Evolutionary conservation across 352 stramenopile species (phyloP).

Genomic region (Pythium folliculosum): DNA sequence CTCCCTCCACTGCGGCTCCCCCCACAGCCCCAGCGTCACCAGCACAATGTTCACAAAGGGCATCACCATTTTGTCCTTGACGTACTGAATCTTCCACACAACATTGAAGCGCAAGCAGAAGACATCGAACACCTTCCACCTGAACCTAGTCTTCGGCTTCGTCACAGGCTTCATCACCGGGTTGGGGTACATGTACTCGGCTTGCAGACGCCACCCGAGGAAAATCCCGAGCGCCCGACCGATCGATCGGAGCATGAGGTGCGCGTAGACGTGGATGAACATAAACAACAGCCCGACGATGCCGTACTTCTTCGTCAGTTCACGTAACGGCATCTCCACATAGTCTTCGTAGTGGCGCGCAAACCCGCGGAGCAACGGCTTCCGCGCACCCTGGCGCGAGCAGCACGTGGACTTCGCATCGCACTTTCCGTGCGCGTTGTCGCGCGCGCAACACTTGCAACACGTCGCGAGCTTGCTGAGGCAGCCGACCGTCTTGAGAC

Average conservation of each 20-base stretch:
- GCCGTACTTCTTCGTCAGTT: constrained; percentile 47
- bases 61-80: constrained; percentile 61
- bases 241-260: constrained; percentile 57
- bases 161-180: constrained; percentile 24
- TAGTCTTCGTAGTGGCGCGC: constrained; percentile 46
- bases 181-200: constrained; percentile 52
- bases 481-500: constrained; percentile 1
- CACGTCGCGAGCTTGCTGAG: constrained; percentile 1
- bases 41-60: constrained; percentile 48
- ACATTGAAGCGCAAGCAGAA: constrained; percentile 63
- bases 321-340: constrained; percentile 30
- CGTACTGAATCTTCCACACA: constrained; percentile 58
- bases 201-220: constrained; percentile 39
- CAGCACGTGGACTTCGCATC: background rate
- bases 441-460: constrained; percentile 5
- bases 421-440: background rate
- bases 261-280: constrained; percentile 54
- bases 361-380: constrained; percentile 21
- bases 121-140: constrained; percentile 37
- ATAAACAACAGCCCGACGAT: constrained; percentile 39
- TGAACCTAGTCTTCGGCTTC: constrained; percentile 30
- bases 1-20: constrained; percentile 46
- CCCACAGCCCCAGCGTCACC: constrained; percentile 53
- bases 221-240: constrained; percentile 38
- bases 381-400: constrained; percentile 7